Evolutionary conservation across 768 basidiomycete genomes (phyloP).

Genomic region (Amanita pallidorosea): DNA sequence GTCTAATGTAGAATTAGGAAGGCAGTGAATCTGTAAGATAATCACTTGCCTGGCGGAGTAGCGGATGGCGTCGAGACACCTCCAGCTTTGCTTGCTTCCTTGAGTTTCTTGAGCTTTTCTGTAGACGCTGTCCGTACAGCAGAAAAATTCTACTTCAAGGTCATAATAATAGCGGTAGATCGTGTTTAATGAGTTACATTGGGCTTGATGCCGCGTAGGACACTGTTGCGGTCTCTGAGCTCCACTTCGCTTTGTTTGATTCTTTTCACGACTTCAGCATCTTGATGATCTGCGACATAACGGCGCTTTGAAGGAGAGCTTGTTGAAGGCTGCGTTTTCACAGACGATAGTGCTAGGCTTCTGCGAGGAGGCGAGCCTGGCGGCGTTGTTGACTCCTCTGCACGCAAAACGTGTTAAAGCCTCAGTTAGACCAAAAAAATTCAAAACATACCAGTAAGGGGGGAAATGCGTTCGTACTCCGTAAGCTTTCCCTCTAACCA

Average conservation of each 20-base stretch:
- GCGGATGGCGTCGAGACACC: slow-evolving; percentile 20
- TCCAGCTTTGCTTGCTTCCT: slow-evolving; percentile 52
- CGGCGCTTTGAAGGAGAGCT: slow-evolving; percentile 57
- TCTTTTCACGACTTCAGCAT: slow-evolving; percentile 80
- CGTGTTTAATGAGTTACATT: slow-evolving; percentile 45
- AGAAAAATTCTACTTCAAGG: slow-evolving; percentile 61
- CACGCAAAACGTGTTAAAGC: not conserved
- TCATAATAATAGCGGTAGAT: not conserved
- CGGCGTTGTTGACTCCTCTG: slow-evolving; percentile 46
- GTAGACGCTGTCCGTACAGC: slow-evolving; percentile 52
- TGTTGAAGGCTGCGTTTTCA: slow-evolving; percentile 18
- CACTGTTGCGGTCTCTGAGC: slow-evolving; percentile 71
- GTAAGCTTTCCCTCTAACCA: slow-evolving; percentile 60
- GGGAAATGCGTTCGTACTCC: slow-evolving; percentile 41
- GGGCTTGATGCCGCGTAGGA: slow-evolving; percentile 72
- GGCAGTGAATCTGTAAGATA: not conserved
- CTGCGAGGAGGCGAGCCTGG: slow-evolving; percentile 28
- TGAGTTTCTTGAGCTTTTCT: slow-evolving; percentile 72
- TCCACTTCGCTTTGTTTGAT: slow-evolving; percentile 72
- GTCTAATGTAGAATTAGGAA: slow-evolving; percentile 21
- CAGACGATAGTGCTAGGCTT: slow-evolving; percentile 16
- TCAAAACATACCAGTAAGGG: slow-evolving; percentile 28
- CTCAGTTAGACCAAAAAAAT: not conserved
- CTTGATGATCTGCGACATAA: slow-evolving; percentile 69
- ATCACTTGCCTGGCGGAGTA: slow-evolving; percentile 25